phyloP scores from a whole-genome alignment of 2,329 filamentous ascomycete genomes.

The Teratosphaeria viscida region DNA sequence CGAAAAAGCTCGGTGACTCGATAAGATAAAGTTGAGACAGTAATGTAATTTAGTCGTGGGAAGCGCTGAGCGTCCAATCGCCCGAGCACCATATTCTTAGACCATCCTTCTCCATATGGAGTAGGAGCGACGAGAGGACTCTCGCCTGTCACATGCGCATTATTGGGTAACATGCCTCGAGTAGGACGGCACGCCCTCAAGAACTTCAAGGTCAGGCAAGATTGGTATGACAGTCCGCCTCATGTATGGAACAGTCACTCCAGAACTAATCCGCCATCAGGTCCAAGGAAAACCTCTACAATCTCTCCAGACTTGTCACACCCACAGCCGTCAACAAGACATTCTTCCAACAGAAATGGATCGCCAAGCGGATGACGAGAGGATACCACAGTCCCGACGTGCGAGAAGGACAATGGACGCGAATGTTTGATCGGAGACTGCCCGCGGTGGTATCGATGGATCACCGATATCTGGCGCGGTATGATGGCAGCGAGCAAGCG shows the following conservation, averaged over 20 bases:
- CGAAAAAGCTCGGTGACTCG: slow-evolving; percentile 34
- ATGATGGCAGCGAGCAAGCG: slow-evolving; percentile 76
- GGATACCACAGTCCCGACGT: slow-evolving; percentile 94
- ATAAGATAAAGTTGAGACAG: background rate
- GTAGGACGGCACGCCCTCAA: slow-evolving; percentile 36
- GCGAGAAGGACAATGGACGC: slow-evolving; percentile 83
- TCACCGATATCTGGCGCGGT: slow-evolving; percentile 62
- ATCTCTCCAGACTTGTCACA: slow-evolving; percentile 51
- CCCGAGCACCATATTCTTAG: background rate
- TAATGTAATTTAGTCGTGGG: background rate
- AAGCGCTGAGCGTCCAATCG: background rate
- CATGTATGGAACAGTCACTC: background rate
- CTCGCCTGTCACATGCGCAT: background rate
- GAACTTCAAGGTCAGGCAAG: slow-evolving; percentile 66
- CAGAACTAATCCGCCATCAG: background rate
- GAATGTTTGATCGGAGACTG: slow-evolving; percentile 77
- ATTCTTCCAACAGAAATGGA: slow-evolving; percentile 99
- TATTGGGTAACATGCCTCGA: background rate
- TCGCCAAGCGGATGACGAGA: slow-evolving; percentile 70
- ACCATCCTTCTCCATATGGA: background rate
- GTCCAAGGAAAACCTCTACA: slow-evolving; percentile 94
- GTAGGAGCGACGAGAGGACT: background rate
- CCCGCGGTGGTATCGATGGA: slow-evolving; percentile 80
- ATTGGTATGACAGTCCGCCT: slow-evolving; percentile 49
- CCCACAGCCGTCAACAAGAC: slow-evolving; percentile 45